Evolutionary conservation across 225 moss, liverwort and hornwort genomes (phyloP), one percentile per base, ranked within the genome.

Genomic region (Thuidium tamariscinum): DNA sequence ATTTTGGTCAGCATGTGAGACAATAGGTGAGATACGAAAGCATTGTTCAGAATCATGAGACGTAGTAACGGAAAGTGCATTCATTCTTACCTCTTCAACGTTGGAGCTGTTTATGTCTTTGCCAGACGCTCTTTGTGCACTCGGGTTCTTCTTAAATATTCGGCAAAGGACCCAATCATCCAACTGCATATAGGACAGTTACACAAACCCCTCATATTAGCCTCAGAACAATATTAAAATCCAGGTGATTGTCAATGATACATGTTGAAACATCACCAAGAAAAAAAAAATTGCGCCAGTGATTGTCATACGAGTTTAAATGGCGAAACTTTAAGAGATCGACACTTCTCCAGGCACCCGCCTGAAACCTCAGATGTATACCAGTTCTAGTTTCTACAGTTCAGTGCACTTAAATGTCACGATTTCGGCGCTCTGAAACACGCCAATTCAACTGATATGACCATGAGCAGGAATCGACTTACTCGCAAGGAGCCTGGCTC

Each of bases 131-230:
- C 94, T 88, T 89, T 93, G 98, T 41, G 91, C 94, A 85, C 90
- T 95, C 5, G 97, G 94, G 87, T 87, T 94, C 90, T 99, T 99
- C 90, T 96, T 99, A 89, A 97, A 92, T 79, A 99, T 97, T 67
- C 98, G 91, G 91, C 98, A 99, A 68, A 99, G 92, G 21, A 99
- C 98, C 98, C 98, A 99, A 88, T 99, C 98, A 88, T 99, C 98
- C 86, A 99, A 89, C 98, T 99, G 97, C 96, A 65, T 30, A 32
- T 48, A 25, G 51, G 29, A 41, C 72, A 56, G 26, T 19, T n/a
- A 30, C 66, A 74, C 56, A 73, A 49, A 86, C 83, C 30, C 66
- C 76, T 67, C 65, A 62, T 42, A 60, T 80, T 42, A 83, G 59
- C 67, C 82, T 73, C 81, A 27, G 52, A 69, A 42, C 64, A 80